Evolutionary conservation across 306 rosid genomes (phyloP).

Genomic region (Cajanus cajan): DNA sequence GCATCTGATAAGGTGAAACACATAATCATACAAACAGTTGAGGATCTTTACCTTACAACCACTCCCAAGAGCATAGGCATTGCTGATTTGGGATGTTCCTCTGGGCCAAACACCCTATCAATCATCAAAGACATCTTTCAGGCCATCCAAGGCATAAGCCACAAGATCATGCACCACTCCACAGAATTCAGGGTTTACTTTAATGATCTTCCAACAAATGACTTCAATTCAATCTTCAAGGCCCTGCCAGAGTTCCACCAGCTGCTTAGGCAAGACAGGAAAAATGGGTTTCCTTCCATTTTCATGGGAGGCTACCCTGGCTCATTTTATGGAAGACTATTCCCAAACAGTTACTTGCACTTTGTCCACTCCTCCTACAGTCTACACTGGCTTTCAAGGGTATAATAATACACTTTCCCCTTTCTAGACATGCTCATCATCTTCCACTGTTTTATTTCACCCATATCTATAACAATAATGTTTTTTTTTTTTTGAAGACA

Average conservation of each 20-base stretch:
- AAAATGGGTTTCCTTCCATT: conserved; percentile 50
- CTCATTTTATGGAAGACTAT: conserved; percentile 81
- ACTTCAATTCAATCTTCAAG: conserved; percentile 92
- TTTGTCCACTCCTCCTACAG: conserved; percentile 78
- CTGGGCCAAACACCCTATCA: conserved; percentile 80
- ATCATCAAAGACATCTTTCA: conserved; percentile 73
- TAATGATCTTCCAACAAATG: conserved; percentile 94
- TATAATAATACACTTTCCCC: background rate
- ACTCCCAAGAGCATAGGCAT: conserved; percentile 76
- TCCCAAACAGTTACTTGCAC: conserved; percentile 79
- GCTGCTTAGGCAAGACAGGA: conserved; percentile 40
- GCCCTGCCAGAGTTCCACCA: conserved; percentile 75
- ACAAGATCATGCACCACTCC: conserved; percentile 39
- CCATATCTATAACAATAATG: background rate
- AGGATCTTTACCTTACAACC: conserved; percentile 53
- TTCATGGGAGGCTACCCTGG: conserved; percentile 94
- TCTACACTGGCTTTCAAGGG: conserved; percentile 94
- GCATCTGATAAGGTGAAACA: conserved; percentile 80
- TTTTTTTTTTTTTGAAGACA: background rate
- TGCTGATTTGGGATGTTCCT: conserved; percentile 94
- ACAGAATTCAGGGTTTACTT: conserved; percentile 71
- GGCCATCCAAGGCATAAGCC: conserved; percentile 51
- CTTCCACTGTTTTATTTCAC: background rate
- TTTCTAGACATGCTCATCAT: background rate
- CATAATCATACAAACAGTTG: conserved; percentile 63